Conservation (phyloP, 805 yeast genomes). For the Tetrapisispora fleetii region DNA sequence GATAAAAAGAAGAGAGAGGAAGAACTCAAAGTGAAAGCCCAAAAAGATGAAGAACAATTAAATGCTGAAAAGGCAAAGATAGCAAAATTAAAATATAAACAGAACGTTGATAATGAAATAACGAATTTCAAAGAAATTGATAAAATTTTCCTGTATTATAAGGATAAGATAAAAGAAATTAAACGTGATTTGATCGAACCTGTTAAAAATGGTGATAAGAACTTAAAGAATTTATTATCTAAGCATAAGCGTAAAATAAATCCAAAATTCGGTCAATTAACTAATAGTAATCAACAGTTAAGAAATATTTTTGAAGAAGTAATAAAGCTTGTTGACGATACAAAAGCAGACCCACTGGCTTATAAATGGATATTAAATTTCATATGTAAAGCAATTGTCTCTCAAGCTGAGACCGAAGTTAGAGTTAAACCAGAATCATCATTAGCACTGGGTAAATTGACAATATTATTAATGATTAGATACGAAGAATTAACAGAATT, state of each 20-base stretch:
- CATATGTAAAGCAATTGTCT: conserved; percentile 73
- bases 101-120: conserved; percentile 4
- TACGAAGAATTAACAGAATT: conserved; percentile 35
- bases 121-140: conserved; percentile 32
- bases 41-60: conserved; percentile 5
- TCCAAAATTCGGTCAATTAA: conserved; percentile 86
- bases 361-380: conserved; percentile 71
- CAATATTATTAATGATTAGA: conserved; percentile 42
- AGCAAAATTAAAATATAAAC: background rate
- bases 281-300: conserved; percentile 58
- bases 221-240: conserved; percentile 43
- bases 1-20: conserved; percentile 4
- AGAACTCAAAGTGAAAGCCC: conserved; percentile 28
- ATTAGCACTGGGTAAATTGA: conserved; percentile 63
- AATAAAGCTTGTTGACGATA: conserved; percentile 37
- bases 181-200: conserved; percentile 50
- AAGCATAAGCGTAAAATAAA: conserved; percentile 67
- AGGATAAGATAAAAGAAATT: conserved; percentile 44
- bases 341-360: conserved; percentile 41
- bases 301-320: conserved; percentile 43
- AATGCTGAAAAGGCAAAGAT: conserved; percentile 3
- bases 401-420: conserved; percentile 90
- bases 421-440: conserved; percentile 70
- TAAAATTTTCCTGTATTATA: conserved; percentile 38
- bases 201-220: conserved; percentile 40